Evolutionary conservation across 2,329 filamentous ascomycete genomes (phyloP).

Genomic region (Ambrosiella xylebori): DNA sequence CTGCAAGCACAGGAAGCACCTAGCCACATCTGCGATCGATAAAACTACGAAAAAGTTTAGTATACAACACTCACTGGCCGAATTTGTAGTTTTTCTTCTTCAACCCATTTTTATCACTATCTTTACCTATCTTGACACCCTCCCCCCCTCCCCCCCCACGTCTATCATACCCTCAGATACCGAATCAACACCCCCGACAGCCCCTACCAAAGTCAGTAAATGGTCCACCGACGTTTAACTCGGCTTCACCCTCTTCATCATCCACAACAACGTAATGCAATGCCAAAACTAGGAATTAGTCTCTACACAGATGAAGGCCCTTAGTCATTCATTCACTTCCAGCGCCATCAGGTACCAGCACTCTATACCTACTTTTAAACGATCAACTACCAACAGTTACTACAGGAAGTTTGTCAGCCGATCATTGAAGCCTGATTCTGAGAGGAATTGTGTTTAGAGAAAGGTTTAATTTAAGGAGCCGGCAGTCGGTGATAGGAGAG

Average conservation of each 20-base stretch:
- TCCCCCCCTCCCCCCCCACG: too few species aligned
- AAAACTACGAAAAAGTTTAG: too few species aligned
- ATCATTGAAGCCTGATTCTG: background rate
- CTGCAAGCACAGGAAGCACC: too few species aligned
- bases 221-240: background rate
- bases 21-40: too few species aligned
- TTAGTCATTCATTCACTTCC: background rate
- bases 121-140: too few species aligned
- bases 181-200: background rate
- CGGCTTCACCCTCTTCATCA: background rate
- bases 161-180: background rate
- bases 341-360: background rate
- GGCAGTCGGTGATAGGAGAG: background rate
- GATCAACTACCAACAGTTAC: background rate
- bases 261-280: background rate
- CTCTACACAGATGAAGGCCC: background rate
- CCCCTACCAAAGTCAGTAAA: background rate
- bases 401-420: background rate
- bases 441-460: background rate
- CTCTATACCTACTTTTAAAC: background rate
- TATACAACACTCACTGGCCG: too few species aligned
- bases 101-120: too few species aligned
- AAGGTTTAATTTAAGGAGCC: background rate
- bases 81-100: too few species aligned
- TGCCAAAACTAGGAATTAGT: background rate